phyloP scores from a whole-genome alignment of 345 rosid species.

The Syzygium grande region DNA sequence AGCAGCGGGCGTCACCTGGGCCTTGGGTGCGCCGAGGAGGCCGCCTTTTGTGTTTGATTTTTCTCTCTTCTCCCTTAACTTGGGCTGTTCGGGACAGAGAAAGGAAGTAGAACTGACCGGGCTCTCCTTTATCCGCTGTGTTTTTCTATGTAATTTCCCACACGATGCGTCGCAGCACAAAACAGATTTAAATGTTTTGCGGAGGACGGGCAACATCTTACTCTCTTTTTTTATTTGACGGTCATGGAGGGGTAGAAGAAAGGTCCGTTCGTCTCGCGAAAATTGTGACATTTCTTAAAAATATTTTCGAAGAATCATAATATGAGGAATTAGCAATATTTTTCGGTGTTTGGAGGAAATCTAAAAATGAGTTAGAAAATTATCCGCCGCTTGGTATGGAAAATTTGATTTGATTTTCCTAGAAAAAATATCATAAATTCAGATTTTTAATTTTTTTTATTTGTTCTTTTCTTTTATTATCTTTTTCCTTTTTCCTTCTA shows the following conservation, averaged over 20 bases:
- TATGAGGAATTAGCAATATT: too few relatives aligned
- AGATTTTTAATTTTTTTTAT: too few relatives aligned
- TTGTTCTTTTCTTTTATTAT: too few relatives aligned
- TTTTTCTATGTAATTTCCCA: background rate
- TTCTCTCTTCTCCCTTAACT: background rate
- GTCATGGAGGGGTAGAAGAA: background rate
- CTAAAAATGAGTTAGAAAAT: too few relatives aligned
- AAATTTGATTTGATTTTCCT: too few relatives aligned
- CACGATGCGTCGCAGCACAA: background rate
- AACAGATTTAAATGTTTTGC: background rate
- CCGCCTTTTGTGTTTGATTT: background rate
- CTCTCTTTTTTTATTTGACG: background rate
- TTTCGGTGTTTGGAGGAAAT: accelerated
- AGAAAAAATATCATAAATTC: too few relatives aligned
- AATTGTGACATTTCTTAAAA: too few relatives aligned
- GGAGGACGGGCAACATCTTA: background rate
- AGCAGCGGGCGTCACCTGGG: background rate
- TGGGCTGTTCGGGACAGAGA: background rate
- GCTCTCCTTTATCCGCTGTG: background rate
- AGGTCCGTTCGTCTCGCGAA: too few relatives aligned
- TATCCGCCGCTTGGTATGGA: too few relatives aligned
- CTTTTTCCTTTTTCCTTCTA: too few relatives aligned
- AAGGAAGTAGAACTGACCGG: too few relatives aligned
- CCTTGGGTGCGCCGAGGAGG: background rate
- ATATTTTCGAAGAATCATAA: too few relatives aligned